Conservation (phyloP, 2,329 filamentous ascomycete genomes). For the Curvularia sp. region DNA sequence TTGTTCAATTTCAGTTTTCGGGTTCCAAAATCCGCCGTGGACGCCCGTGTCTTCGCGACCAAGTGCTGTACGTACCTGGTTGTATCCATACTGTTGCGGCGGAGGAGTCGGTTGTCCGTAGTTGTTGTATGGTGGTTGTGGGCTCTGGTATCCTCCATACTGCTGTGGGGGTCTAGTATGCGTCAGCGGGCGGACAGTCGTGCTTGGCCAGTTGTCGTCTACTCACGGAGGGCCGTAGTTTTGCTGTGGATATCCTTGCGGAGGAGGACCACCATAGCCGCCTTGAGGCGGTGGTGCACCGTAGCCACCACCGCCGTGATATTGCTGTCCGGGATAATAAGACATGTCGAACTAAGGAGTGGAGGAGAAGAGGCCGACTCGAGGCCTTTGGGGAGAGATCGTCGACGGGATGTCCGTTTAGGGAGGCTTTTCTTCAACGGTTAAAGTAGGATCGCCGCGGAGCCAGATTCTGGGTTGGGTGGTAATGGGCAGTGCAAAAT, state of each 20-base stretch:
- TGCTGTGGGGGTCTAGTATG: constrained; percentile 40
- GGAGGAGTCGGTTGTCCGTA: constrained; percentile 51
- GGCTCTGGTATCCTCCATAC: constrained; percentile 47
- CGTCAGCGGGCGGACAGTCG: constrained; percentile 24
- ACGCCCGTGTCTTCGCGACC: constrained; percentile 6
- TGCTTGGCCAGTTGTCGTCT: not conserved
- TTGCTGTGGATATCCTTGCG: constrained; percentile 41
- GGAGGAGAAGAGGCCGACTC: constrained; percentile 8
- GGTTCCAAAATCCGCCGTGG: not conserved
- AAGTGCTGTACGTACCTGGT: constrained; percentile 41
- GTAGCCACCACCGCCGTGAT: constrained; percentile 49
- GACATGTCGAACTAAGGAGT: constrained; percentile 44
- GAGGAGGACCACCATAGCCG: constrained; percentile 40
- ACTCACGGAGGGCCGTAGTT: constrained; percentile 45
- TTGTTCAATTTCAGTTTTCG: not conserved
- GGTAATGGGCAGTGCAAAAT: constrained; percentile 9
- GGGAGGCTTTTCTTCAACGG: constrained; percentile 6
- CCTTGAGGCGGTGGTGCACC: constrained; percentile 52
- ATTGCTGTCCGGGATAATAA: constrained; percentile 53
- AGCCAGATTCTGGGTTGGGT: not conserved
- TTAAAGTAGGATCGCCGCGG: constrained; percentile 7
- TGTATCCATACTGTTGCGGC: constrained; percentile 55
- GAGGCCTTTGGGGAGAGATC: constrained; percentile 12
- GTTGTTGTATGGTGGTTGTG: constrained; percentile 52
- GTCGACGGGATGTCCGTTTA: constrained; percentile 9